phyloP scores from a whole-genome alignment of 495 filamentous ascomycete species.

The Trichocladium antarcticum region DNA sequence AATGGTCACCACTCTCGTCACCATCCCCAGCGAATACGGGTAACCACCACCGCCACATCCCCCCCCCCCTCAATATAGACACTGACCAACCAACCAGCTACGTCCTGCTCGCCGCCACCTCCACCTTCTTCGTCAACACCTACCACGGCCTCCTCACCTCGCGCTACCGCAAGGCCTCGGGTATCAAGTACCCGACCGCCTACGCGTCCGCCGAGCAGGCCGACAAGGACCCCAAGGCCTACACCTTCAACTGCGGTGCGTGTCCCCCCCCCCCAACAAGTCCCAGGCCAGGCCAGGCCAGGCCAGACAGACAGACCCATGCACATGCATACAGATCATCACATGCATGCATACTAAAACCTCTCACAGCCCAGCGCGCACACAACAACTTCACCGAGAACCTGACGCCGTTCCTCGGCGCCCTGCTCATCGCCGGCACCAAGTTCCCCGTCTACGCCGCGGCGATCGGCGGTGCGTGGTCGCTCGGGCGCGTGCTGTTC shows the following conservation, averaged over 20 bases:
- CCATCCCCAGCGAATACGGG: slow-evolving; percentile 34
- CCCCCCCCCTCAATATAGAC: too few relatives aligned
- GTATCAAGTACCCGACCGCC: slow-evolving; percentile 50
- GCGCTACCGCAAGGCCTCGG: slow-evolving; percentile 41
- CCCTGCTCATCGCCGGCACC: slow-evolving; percentile 44
- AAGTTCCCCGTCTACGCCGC: slow-evolving; percentile 47
- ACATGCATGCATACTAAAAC: too few relatives aligned
- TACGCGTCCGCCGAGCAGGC: slow-evolving; percentile 51
- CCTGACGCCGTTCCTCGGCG: slow-evolving; percentile 45
- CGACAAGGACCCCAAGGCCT: slow-evolving; percentile 44
- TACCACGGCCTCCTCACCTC: slow-evolving; percentile 40
- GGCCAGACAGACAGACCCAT: slow-evolving; percentile 16
- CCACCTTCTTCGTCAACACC: slow-evolving; percentile 47
- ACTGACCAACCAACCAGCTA: slow-evolving; percentile 22
- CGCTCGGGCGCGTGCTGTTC: slow-evolving; percentile 43
- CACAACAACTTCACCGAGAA: slow-evolving; percentile 65
- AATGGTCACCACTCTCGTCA: slow-evolving; percentile 23
- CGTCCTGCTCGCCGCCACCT: slow-evolving; percentile 50
- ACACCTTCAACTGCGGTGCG: slow-evolving; percentile 40
- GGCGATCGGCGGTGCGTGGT: slow-evolving; percentile 45
- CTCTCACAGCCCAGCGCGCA: slow-evolving; percentile 49
- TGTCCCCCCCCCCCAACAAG: neutral
- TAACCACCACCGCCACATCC: slow-evolving; percentile 10
- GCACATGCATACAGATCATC: too few relatives aligned
- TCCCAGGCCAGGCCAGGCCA: slow-evolving; percentile 5